Evolutionary conservation across 371 early-diverging fungal species (phyloP).

Genomic region (Rozella allomycis): DNA sequence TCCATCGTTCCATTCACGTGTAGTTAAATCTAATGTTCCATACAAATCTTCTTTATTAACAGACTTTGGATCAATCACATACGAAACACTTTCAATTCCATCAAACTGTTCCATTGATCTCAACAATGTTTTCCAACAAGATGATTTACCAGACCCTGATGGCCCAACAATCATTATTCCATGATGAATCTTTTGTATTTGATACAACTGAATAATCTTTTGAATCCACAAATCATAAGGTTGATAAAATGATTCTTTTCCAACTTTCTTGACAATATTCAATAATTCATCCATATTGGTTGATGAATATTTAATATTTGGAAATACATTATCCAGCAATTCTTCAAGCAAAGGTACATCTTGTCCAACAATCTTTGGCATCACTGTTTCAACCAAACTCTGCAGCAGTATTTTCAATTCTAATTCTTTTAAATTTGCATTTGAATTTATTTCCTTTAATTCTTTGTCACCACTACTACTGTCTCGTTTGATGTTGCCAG

Average conservation of each 20-base stretch:
- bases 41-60: constrained; percentile 88
- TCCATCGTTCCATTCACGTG: constrained; percentile 99
- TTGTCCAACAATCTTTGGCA: constrained; percentile 86
- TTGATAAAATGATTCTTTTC: constrained; percentile 49
- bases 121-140: constrained; percentile 72
- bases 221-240: constrained; percentile 70
- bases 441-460: constrained; percentile 11
- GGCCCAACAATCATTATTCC: constrained; percentile 98
- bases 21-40: constrained; percentile 82
- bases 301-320: constrained; percentile 65
- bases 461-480: constrained; percentile 33
- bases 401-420: constrained; percentile 62
- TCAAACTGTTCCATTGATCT: constrained; percentile 72
- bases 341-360: constrained; percentile 70
- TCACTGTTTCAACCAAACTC: constrained; percentile 84
- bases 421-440: constrained; percentile 13
- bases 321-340: constrained; percentile 79
- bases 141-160: constrained; percentile 83
- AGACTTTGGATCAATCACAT: constrained; percentile 94
- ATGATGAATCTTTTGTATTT: constrained; percentile 91
- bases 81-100: constrained; percentile 63
- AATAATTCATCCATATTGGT: constrained; percentile 52
- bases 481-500: constrained; percentile 90
- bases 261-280: constrained; percentile 49
- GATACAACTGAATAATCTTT: constrained; percentile 87